Evolutionary conservation across 1,139 yeast species (phyloP).

Genomic region (Keqinozyma sinolaborantium): DNA sequence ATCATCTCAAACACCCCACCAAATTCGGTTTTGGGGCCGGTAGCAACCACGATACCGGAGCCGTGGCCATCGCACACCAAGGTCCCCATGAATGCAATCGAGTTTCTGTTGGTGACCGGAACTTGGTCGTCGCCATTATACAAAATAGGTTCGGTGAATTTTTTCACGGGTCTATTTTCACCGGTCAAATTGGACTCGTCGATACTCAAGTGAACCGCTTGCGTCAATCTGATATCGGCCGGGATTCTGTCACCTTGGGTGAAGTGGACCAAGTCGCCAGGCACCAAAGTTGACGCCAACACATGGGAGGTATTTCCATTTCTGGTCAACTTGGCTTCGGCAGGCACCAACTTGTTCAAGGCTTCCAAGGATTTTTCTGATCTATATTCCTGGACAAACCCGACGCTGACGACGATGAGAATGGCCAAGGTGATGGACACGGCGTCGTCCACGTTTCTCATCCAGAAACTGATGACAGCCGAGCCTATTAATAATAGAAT

Average conservation of each 20-base stretch:
- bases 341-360: constrained; percentile 86
- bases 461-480: constrained; percentile 75
- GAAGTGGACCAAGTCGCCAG: constrained; percentile 90
- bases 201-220: constrained; percentile 72
- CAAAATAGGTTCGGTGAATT: constrained; percentile 38
- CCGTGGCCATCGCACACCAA: constrained; percentile 94
- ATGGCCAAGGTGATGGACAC: constrained; percentile 85
- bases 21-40: constrained; percentile 83
- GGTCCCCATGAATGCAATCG: constrained; percentile 94
- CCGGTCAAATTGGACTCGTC: constrained; percentile 96
- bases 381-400: constrained; percentile 93
- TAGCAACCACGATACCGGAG: constrained; percentile 86
- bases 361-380: constrained; percentile 93
- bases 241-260: constrained; percentile 93
- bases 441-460: constrained; percentile 95
- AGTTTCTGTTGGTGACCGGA: constrained; percentile 63
- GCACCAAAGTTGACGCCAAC: constrained; percentile 81
- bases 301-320: constrained; percentile 73
- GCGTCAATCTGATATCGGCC: constrained; percentile 81
- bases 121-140: constrained; percentile 17
- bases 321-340: constrained; percentile 85
- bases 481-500: constrained; percentile 84
- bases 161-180: constrained; percentile 82
- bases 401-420: constrained; percentile 87
- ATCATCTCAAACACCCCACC: constrained; percentile 91